Evolutionary conservation across 495 filamentous ascomycete genomes (phyloP).

Genomic region (Corynascus novoguineensis): DNA sequence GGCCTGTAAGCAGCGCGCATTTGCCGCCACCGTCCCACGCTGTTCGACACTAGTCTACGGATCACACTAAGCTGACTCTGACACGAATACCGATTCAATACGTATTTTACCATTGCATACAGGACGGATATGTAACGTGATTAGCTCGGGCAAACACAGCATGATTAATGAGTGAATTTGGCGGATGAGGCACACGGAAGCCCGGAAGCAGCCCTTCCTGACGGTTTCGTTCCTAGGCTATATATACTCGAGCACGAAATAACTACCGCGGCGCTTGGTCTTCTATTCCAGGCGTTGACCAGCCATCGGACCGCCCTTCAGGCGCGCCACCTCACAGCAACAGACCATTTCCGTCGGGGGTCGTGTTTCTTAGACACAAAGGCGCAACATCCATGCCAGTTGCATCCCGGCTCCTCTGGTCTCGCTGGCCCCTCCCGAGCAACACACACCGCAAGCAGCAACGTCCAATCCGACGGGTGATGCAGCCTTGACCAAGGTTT

Average conservation of each 20-base stretch:
- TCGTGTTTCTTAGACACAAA: neutral
- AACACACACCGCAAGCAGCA: neutral
- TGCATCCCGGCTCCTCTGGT: slow-evolving; percentile 2
- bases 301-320: slow-evolving; percentile 11
- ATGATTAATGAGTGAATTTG: neutral
- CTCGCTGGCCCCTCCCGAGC: neutral
- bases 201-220: slow-evolving; percentile 24
- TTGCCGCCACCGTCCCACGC: slow-evolving; percentile 5
- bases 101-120: too few relatives aligned
- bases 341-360: neutral
- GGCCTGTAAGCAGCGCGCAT: slow-evolving; percentile 4
- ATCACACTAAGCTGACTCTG: neutral
- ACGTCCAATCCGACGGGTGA: neutral
- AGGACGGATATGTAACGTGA: too few relatives aligned
- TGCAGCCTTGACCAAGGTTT: slow-evolving; percentile 3
- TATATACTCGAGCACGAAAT: slow-evolving; percentile 10
- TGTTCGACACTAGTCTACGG: neutral
- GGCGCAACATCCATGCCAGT: neutral
- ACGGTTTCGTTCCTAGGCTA: slow-evolving; percentile 22
- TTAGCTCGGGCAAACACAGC: too few relatives aligned
- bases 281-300: slow-evolving; percentile 22
- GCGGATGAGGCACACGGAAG: slow-evolving; percentile 1
- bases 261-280: slow-evolving; percentile 8
- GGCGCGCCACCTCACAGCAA: neutral
- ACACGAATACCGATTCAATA: neutral